Evolutionary conservation across 2,329 filamentous ascomycete species (phyloP).

Genomic region (Sporothrix luriei): DNA sequence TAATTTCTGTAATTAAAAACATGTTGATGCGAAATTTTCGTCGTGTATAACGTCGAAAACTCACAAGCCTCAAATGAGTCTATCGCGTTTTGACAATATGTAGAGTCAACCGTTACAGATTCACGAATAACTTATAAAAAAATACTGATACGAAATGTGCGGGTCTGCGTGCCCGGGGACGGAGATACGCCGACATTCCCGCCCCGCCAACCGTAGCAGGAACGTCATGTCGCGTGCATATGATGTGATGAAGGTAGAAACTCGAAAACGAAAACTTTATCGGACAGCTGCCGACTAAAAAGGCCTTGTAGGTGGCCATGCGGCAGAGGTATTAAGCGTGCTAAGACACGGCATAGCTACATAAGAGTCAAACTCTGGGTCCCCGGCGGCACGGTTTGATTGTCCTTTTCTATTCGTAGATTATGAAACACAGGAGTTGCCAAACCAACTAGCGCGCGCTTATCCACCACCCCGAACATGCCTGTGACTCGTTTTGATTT

Average conservation of each 20-base stretch:
- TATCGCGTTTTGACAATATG: background rate
- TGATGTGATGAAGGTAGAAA: constrained; percentile 9
- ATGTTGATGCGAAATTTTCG: background rate
- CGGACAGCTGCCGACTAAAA: too few relatives aligned
- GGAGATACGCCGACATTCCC: background rate
- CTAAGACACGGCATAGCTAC: too few relatives aligned
- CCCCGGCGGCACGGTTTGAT: too few relatives aligned
- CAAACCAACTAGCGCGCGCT: too few relatives aligned
- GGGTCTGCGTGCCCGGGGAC: background rate
- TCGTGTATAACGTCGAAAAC: background rate
- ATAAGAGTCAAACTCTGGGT: too few relatives aligned
- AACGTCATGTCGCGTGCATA: constrained; percentile 6
- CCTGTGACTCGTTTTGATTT: too few relatives aligned
- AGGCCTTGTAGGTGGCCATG: background rate
- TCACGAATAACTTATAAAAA: background rate
- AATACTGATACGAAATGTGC: background rate
- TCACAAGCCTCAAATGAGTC: background rate
- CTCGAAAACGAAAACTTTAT: too few relatives aligned
- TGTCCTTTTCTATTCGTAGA: too few relatives aligned
- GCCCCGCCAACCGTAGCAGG: background rate
- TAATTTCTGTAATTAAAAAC: background rate
- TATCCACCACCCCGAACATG: too few relatives aligned
- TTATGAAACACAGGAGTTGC: too few relatives aligned
- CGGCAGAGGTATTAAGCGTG: too few relatives aligned
- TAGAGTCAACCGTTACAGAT: background rate